Conservation (phyloP, 345 rosid species). For the Noccaea caerulescens region DNA sequence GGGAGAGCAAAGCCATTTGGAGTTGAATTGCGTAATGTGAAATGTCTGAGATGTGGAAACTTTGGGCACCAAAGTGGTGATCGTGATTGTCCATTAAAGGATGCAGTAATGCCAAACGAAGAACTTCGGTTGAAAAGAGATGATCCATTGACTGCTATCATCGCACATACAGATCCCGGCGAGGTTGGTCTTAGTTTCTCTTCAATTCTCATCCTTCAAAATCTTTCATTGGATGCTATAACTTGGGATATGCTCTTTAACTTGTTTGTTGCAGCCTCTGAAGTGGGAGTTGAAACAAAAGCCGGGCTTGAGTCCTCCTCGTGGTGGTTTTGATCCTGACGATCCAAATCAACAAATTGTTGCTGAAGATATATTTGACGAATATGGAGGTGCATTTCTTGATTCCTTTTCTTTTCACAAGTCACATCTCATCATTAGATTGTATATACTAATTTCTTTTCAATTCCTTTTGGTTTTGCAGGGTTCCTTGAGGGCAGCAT, state of each 20-base stretch:
- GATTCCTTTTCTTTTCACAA: neutral
- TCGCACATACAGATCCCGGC: constrained; percentile 73
- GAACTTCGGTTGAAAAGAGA: constrained; percentile 91
- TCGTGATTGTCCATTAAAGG: constrained; percentile 95
- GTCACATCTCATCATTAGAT: constrained; percentile 9
- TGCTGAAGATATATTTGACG: constrained; percentile 95
- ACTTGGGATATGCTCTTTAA: neutral
- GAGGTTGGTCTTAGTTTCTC: constrained; percentile 59
- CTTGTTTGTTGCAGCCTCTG: constrained; percentile 59
- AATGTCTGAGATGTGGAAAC: constrained; percentile 89
- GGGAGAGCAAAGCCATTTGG: constrained; percentile 91
- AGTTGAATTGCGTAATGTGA: constrained; percentile 86
- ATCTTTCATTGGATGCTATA: neutral
- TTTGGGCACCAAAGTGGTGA: constrained; percentile 98
- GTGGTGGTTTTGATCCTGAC: constrained; percentile 85
- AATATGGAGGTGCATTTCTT: constrained; percentile 80
- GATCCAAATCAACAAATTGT: constrained; percentile 98
- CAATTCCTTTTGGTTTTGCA: constrained; percentile 38
- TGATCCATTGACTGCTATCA: constrained; percentile 88
- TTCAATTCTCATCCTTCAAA: neutral
- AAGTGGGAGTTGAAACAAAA: constrained; percentile 99
- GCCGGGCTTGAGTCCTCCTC: constrained; percentile 98
- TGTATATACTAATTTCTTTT: constrained; percentile 20
- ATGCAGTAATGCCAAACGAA: constrained; percentile 95
- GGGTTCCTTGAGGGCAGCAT: constrained; percentile 80